phyloP scores from a whole-genome alignment of 2,329 filamentous ascomycete species.

The Trichoderma pleuroti region DNA sequence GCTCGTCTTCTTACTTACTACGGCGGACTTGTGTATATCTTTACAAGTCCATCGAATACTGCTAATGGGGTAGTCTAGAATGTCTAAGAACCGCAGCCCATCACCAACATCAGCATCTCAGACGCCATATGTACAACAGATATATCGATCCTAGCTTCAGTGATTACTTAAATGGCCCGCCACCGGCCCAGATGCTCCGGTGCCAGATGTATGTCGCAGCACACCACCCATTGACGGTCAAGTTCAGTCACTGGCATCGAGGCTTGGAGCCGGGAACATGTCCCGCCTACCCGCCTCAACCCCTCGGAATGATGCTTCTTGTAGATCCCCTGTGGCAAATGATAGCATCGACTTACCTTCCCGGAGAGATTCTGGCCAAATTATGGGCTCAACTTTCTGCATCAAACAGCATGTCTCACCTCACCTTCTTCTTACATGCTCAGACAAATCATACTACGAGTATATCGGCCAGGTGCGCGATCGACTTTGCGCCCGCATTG shows the following conservation, averaged over 20 bases:
- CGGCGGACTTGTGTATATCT: background rate
- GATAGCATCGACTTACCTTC: background rate
- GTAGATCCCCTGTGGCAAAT: conserved; percentile 3
- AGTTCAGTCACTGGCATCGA: background rate
- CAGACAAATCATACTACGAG: background rate
- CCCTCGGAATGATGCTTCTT: background rate
- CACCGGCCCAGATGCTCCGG: conserved; percentile 1
- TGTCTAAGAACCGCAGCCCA: background rate
- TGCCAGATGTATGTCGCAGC: background rate
- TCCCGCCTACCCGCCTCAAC: background rate
- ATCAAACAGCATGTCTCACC: background rate
- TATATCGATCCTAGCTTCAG: background rate
- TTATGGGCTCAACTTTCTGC: too few species aligned
- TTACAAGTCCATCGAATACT: background rate
- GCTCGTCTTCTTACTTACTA: background rate
- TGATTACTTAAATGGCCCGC: background rate
- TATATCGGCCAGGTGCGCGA: background rate
- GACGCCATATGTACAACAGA: background rate
- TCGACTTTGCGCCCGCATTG: background rate
- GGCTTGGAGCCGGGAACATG: background rate
- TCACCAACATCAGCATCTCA: background rate
- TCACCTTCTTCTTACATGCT: background rate
- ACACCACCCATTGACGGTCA: background rate
- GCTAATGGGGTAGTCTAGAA: background rate
- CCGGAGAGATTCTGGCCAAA: background rate